Conservation (phyloP, 352 stramenopile genomes). For the Pythium sp. region DNA sequence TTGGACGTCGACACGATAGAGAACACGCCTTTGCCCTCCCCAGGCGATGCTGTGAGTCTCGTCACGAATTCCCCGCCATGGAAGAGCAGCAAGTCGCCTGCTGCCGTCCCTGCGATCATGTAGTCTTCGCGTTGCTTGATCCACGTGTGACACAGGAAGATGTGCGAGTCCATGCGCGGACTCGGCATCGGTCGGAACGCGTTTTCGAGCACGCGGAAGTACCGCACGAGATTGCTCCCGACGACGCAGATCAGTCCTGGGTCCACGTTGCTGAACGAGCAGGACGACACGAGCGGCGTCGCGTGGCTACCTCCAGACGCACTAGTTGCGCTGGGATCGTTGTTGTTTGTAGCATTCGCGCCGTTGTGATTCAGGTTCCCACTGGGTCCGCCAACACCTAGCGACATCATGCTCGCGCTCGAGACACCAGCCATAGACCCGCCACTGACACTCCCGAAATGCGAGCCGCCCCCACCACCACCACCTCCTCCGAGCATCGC, state of each 20-base stretch:
- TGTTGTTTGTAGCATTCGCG: neutral
- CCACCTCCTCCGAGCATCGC: slow-evolving; percentile 31
- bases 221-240: slow-evolving; percentile 79
- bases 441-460: slow-evolving; percentile 30
- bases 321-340: neutral
- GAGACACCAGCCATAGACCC: slow-evolving; percentile 22
- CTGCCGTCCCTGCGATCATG: slow-evolving; percentile 79
- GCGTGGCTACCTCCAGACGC: neutral
- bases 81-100: slow-evolving; percentile 88
- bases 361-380: slow-evolving; percentile 1
- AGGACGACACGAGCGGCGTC: slow-evolving; percentile 58
- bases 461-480: slow-evolving; percentile 2
- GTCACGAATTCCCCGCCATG: slow-evolving; percentile 68
- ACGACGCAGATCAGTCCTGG: slow-evolving; percentile 85
- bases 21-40: slow-evolving; percentile 44
- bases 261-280: slow-evolving; percentile 88
- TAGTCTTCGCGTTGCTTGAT: slow-evolving; percentile 89
- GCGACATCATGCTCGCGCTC: slow-evolving; percentile 22
- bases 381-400: slow-evolving; percentile 7
- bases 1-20: slow-evolving; percentile 68
- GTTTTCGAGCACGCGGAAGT: slow-evolving; percentile 90
- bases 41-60: slow-evolving; percentile 50
- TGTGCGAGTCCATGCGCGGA: slow-evolving; percentile 61
- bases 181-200: slow-evolving; percentile 83
- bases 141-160: slow-evolving; percentile 88